These are phyloP conservation scores for Wallacemonas sp. DNA, from an alignment of 208 protist genomes.

Conservation along the genomic window DNA sequence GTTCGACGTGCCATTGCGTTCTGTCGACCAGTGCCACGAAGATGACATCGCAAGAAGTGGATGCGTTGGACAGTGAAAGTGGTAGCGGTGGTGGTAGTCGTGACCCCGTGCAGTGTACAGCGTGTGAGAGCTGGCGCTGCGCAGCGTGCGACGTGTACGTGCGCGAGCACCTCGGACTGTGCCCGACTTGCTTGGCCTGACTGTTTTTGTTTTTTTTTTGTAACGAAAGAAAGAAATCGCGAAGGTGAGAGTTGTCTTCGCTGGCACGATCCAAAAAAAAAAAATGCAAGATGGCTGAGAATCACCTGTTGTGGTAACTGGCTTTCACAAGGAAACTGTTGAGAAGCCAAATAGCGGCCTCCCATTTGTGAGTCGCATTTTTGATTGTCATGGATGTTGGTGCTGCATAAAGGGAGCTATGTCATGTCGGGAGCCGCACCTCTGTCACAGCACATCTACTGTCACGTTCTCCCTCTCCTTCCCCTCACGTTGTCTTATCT, in stretches of 20 bases:
- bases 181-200: constrained; percentile 56
- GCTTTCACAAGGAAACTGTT: neutral
- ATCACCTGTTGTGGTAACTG: constrained; percentile 11
- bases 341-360: too few relatives aligned
- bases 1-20: neutral
- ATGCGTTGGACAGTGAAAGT: constrained; percentile 4
- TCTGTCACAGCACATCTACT: too few relatives aligned
- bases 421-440: too few relatives aligned
- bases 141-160: constrained; percentile 53
- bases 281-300: neutral
- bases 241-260: too few relatives aligned
- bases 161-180: constrained; percentile 52
- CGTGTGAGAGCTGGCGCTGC: constrained; percentile 56
- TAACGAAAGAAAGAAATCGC: neutral
- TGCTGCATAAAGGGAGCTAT: too few relatives aligned
- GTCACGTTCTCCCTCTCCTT: too few relatives aligned
- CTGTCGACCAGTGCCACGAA: too few relatives aligned
- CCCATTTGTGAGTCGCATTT: too few relatives aligned
- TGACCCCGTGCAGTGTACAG: constrained; percentile 31
- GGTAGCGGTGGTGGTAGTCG: neutral
- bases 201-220: constrained; percentile 7
- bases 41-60: neutral
- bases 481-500: too few relatives aligned
- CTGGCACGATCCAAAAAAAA: too few relatives aligned
- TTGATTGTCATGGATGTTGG: too few relatives aligned